Evolutionary conservation across 768 basidiomycete species (phyloP).

Genomic region (Hortiboletus flavorubellus): DNA sequence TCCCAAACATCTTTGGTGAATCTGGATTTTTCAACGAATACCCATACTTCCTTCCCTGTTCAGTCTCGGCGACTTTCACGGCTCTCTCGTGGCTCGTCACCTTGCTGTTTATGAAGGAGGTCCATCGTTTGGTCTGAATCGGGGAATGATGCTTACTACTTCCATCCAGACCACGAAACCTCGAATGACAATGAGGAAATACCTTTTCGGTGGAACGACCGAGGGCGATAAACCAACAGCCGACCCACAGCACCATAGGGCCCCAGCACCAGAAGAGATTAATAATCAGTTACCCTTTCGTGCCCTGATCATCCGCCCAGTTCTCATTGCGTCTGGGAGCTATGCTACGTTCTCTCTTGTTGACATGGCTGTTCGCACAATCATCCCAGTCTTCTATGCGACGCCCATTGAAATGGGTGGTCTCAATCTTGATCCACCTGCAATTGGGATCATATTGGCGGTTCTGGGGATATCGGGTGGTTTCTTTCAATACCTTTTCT

Average conservation of each 20-base stretch:
- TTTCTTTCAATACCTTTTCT: conserved; percentile 57
- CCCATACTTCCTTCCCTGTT: conserved; percentile 74
- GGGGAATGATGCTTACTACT: not conserved
- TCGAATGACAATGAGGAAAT: conserved; percentile 13
- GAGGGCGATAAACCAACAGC: not conserved
- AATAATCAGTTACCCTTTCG: conserved; percentile 42
- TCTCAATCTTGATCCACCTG: conserved; percentile 23
- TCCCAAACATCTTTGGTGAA: conserved; percentile 56
- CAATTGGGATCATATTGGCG: conserved; percentile 30
- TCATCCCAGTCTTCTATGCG: conserved; percentile 34
- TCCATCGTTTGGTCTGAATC: conserved; percentile 7
- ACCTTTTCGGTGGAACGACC: conserved; percentile 9
- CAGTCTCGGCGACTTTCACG: conserved; percentile 56
- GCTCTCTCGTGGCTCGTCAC: conserved; percentile 48
- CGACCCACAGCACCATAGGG: not conserved
- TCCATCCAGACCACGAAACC: conserved; percentile 15
- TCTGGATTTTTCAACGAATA: conserved; percentile 56
- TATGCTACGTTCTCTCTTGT: conserved; percentile 60
- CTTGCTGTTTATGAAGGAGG: conserved; percentile 55
- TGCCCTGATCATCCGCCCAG: conserved; percentile 47
- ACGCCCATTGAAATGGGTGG: conserved; percentile 31
- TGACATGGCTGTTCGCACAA: conserved; percentile 58
- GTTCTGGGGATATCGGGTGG: conserved; percentile 32
- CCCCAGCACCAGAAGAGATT: not conserved
- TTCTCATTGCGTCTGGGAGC: conserved; percentile 55